These are phyloP conservation scores for Solanum etuberosum DNA, from an alignment of 257 asterid genomes.

Conservation along the genomic window DNA sequence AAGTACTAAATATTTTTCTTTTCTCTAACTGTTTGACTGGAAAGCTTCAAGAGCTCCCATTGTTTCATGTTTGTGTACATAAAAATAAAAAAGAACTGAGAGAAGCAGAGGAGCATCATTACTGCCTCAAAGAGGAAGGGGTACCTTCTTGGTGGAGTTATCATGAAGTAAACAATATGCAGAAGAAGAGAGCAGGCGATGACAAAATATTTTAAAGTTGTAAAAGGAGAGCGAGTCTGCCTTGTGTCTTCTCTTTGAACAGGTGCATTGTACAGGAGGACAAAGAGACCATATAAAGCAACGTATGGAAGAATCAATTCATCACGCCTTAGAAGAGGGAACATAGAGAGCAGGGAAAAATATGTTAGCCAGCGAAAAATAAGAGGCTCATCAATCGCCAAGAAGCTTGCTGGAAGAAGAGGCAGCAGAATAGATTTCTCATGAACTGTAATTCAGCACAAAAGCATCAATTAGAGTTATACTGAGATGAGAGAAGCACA, in stretches of 20 bases:
- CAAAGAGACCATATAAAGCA: slow-evolving; percentile 58
- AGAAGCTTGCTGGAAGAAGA: slow-evolving; percentile 85
- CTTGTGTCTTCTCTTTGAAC: slow-evolving; percentile 34
- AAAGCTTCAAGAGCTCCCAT: slow-evolving; percentile 38
- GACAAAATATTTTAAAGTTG: slow-evolving; percentile 24
- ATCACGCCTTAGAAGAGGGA: slow-evolving; percentile 85
- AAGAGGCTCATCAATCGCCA: slow-evolving; percentile 71
- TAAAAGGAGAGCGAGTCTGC: slow-evolving; percentile 11
- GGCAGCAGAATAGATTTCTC: slow-evolving; percentile 93
- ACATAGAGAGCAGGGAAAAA: slow-evolving; percentile 68
- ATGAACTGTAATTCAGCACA: slow-evolving; percentile 44
- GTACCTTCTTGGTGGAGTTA: slow-evolving; percentile 67
- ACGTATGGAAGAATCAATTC: slow-evolving; percentile 51
- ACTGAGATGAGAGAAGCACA: neutral
- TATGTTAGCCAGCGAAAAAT: slow-evolving; percentile 61
- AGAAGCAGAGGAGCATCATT: slow-evolving; percentile 78
- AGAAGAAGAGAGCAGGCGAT: slow-evolving; percentile 43
- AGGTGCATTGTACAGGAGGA: slow-evolving; percentile 55
- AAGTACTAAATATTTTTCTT: slow-evolving; percentile 47
- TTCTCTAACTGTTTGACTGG: slow-evolving; percentile 12
- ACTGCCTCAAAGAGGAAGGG: slow-evolving; percentile 83
- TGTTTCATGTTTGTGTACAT: slow-evolving; percentile 52
- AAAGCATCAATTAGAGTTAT: neutral
- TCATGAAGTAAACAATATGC: slow-evolving; percentile 52
- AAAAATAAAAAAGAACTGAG: slow-evolving; percentile 47